Evolutionary conservation across 148 eudicot genomes (phyloP).

Genomic region (Rhododendron ferrugineum): DNA sequence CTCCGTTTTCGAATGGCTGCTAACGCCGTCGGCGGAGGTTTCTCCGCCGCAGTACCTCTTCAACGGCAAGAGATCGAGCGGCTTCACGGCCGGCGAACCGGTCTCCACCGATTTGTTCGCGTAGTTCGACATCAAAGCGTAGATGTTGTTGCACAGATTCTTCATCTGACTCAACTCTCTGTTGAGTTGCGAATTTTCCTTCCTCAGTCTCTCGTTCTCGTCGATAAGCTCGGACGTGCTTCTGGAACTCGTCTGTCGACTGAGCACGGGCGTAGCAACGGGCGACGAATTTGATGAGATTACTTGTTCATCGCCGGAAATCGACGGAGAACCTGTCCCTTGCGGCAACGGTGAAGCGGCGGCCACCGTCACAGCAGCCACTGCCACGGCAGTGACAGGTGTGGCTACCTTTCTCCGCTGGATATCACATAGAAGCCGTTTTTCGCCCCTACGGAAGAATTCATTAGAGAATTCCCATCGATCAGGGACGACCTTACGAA

Average conservation of each 20-base stretch:
- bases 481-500: constrained; percentile 84
- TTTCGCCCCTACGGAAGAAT: constrained; percentile 63
- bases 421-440: constrained; percentile 56
- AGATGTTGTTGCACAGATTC: constrained; percentile 60
- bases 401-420: constrained; percentile 63
- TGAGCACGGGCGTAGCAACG: constrained; percentile 14
- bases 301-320: constrained; percentile 75
- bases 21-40: constrained; percentile 1
- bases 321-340: constrained; percentile 31
- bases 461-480: constrained; percentile 92
- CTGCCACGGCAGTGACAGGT: constrained; percentile 1
- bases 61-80: constrained; percentile 51
- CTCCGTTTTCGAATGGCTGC: constrained; percentile 15
- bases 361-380: constrained; percentile 14
- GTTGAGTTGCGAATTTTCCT: constrained; percentile 58
- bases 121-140: constrained; percentile 55
- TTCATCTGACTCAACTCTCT: constrained; percentile 70
- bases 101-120: neutral
- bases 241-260: constrained; percentile 19
- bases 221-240: constrained; percentile 38
- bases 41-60: constrained; percentile 13
- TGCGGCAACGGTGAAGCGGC: neutral
- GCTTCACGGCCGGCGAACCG: constrained; percentile 7
- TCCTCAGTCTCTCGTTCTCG: constrained; percentile 67
- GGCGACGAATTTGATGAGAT: constrained; percentile 62